These are phyloP conservation scores for Phytophthora fragariae DNA, from an alignment of 352 stramenopile species.

Conservation along the genomic window DNA sequence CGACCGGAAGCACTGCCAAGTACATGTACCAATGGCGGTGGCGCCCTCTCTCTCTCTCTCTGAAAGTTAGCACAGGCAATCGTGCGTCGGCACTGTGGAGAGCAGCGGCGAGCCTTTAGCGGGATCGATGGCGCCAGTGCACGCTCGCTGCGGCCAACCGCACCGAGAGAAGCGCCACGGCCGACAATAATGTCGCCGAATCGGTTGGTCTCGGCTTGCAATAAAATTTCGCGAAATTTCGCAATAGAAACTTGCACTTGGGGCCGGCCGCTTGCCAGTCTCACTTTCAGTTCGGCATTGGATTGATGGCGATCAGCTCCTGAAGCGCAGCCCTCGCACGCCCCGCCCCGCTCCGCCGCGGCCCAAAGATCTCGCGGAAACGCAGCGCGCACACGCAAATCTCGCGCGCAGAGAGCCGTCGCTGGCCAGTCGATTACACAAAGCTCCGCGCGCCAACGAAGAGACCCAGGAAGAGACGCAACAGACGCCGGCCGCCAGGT, in stretches of 20 bases:
- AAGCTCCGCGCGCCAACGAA: background rate
- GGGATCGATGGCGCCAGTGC: background rate
- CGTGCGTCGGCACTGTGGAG: too few species aligned
- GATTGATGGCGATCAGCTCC: slow-evolving; percentile 38
- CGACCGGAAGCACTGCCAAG: too few species aligned
- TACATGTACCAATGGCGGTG: too few species aligned
- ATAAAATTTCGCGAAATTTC: slow-evolving; percentile 12
- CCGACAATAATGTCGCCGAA: background rate
- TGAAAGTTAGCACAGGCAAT: too few species aligned
- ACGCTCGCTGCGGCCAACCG: background rate
- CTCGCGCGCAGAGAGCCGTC: slow-evolving; percentile 24
- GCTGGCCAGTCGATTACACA: slow-evolving; percentile 25
- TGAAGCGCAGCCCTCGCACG: slow-evolving; percentile 4
- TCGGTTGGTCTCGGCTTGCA: background rate
- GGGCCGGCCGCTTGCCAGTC: too few species aligned
- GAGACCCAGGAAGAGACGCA: slow-evolving; percentile 25
- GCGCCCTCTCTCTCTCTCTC: too few species aligned
- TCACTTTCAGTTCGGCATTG: slow-evolving; percentile 22
- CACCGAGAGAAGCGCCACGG: slow-evolving; percentile 4
- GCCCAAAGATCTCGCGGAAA: slow-evolving; percentile 7
- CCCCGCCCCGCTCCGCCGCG: background rate
- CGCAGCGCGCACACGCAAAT: slow-evolving; percentile 21
- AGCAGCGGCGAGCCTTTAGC: too few species aligned
- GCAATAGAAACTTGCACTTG: slow-evolving; percentile 7
- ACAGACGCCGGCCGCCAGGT: slow-evolving; percentile 10